Evolutionary conservation across 495 filamentous ascomycete genomes (phyloP).

Genomic region (Podospora sp.): DNA sequence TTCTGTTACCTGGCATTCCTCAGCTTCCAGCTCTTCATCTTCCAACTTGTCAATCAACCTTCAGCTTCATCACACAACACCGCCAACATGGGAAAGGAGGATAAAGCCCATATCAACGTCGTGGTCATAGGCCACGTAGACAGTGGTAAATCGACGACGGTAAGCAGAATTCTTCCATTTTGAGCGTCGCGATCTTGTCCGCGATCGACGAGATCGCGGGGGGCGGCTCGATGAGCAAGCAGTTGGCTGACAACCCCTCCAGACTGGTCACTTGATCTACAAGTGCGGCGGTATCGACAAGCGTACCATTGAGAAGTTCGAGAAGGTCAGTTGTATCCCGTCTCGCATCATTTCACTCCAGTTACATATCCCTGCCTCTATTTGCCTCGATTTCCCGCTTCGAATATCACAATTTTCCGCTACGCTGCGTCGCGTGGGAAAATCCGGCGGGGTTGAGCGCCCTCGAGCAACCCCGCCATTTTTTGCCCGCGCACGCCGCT

Average conservation of each 20-base stretch:
- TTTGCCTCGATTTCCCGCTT: conserved; percentile 15
- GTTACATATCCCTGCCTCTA: conserved; percentile 17
- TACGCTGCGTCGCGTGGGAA: too few species aligned
- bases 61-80: conserved; percentile 18
- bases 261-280: conserved; percentile 94
- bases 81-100: conserved; percentile 40
- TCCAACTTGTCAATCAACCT: conserved; percentile 22
- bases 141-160: conserved; percentile 98
- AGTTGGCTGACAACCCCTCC: conserved; percentile 17
- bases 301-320: conserved; percentile 99
- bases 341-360: conserved; percentile 22
- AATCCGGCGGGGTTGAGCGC: too few species aligned
- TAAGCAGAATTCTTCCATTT: conserved; percentile 45
- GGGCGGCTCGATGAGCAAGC: not conserved
- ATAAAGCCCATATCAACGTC: conserved; percentile 82
- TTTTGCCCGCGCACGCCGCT: not conserved
- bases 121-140: conserved; percentile 92
- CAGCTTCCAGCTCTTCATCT: conserved; percentile 23
- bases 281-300: conserved; percentile 99
- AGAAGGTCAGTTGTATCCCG: conserved; percentile 74
- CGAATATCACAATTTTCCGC: not conserved
- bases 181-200: conserved; percentile 20
- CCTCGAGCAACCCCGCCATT: not conserved
- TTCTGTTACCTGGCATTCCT: conserved; percentile 13
- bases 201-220: too few species aligned